A percentile compares a stretch with the other conserved stretches of the same genome.
Evolutionary conservation across 768 basidiomycete species (phyloP).

Genomic region (Suillus subluteus): DNA sequence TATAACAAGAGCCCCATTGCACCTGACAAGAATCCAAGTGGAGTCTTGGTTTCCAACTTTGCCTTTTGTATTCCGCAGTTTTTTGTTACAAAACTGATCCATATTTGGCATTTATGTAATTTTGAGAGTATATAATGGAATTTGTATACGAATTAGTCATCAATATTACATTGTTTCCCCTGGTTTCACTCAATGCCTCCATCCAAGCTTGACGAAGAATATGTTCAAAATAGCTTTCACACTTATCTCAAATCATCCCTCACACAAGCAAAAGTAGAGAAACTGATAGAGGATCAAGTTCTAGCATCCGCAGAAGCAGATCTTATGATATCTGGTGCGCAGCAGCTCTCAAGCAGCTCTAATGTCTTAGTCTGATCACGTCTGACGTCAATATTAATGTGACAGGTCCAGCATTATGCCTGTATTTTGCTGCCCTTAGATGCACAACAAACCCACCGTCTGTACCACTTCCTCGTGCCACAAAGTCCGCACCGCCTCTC

Average conservation of each 20-base stretch:
- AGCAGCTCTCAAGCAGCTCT: neutral
- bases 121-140: neutral
- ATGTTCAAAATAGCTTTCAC: conserved; percentile 81
- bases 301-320: conserved; percentile 80
- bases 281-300: conserved; percentile 70
- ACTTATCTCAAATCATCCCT: conserved; percentile 80
- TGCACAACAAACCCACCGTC: conserved; percentile 78
- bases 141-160: neutral
- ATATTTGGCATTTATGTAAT: neutral
- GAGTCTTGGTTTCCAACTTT: neutral
- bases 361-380: neutral
- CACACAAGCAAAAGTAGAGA: conserved; percentile 76
- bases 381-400: neutral
- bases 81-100: neutral
- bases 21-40: neutral
- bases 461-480: conserved; percentile 70
- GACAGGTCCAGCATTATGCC: conserved; percentile 75
- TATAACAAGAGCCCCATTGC: conserved; percentile 9
- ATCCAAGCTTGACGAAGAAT: conserved; percentile 57
- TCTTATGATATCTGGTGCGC: conserved; percentile 81
- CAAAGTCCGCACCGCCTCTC: conserved; percentile 50
- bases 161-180: neutral
- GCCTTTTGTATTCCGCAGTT: neutral
- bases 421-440: conserved; percentile 84
- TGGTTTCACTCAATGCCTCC: neutral